These are phyloP conservation scores for Leishmania amazonensis DNA, from an alignment of 208 protist genomes.

Conservation along the genomic window DNA sequence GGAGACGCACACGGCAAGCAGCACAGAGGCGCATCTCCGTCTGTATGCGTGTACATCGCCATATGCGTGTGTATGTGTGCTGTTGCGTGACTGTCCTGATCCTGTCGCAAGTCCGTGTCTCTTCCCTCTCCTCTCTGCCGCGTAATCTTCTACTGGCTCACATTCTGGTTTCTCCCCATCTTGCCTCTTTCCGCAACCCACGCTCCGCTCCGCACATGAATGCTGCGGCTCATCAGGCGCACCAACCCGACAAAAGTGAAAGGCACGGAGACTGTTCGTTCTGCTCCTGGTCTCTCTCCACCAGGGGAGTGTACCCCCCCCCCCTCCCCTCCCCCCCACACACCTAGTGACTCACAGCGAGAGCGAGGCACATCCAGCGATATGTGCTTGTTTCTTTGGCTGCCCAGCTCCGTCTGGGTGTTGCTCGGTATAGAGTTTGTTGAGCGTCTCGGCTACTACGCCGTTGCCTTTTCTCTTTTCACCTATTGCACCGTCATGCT, in stretches of 20 bases:
- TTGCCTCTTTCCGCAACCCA: not conserved
- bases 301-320: not conserved
- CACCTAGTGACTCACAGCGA: not conserved
- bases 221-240: not conserved
- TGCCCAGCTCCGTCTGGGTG: conserved; percentile 43
- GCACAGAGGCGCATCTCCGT: not conserved
- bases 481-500: conserved; percentile 72
- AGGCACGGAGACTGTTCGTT: not conserved
- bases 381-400: conserved; percentile 29
- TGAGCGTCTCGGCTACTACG: conserved; percentile 70
- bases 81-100: not conserved
- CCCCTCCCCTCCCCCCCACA: not conserved
- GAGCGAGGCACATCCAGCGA: not conserved
- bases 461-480: conserved; percentile 63
- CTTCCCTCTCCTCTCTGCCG: not conserved
- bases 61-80: not conserved
- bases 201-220: not conserved
- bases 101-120: not conserved
- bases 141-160: not conserved
- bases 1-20: not conserved
- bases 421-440: conserved; percentile 64
- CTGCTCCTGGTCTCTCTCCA: not conserved
- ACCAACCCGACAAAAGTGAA: not conserved
- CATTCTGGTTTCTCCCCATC: not conserved
- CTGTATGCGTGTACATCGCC: not conserved